Base-by-base conservation (phyloP, 2,329 filamentous ascomycete genomes). In the Colletotrichum abscissum region DNA sequence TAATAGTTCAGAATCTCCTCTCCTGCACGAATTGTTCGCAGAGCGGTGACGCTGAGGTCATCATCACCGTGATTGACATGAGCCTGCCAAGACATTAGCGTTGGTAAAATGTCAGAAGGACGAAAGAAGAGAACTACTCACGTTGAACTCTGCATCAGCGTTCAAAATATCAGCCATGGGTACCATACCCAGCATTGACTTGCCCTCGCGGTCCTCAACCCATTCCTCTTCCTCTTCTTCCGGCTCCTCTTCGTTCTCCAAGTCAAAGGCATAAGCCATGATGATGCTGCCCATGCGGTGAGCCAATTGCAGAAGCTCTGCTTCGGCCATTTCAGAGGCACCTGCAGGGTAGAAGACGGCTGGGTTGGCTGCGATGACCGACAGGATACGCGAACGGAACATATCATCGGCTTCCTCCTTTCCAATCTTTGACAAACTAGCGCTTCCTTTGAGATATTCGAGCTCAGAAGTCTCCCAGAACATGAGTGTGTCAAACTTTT, bases 191-290 rank as follows among this genome's bases (percentile, higher is more conserved):
- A 97, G 94, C 80, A 88, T 83, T 0, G 86, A 84, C 75, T 86
- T 86, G 9, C 85, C 86, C 3, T 92, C 87, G 63, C 87, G 87
- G 69, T 93, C 91, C 69, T 92, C 91, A 1, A 92, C 87, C 85
- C 92, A 93, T 28, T 91, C 91, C 7, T 89, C 85, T 14, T 91
- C 89, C 2, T 92, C 89, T 3, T 89, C 87, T 19, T 91, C 89
- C 0, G 90, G 86, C 5, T 91, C 86, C 26, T 91, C 88, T 0
- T 84, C 81, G 8, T 86, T 86, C 60, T 90, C 89, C 7, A 97
- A 88, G 76, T 98, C 95, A 80, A 98, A 98, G 0, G 95, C 95
- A 80, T 97, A 98, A 0, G 95, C 93, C 95, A 98, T 97, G 76
- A 98, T 96, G 19, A 93, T 91, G 74, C 93, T 95, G 1, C 94